Base-by-base conservation (phyloP, 2,329 filamentous ascomycete genomes). In the Scytalidium sp. region DNA sequence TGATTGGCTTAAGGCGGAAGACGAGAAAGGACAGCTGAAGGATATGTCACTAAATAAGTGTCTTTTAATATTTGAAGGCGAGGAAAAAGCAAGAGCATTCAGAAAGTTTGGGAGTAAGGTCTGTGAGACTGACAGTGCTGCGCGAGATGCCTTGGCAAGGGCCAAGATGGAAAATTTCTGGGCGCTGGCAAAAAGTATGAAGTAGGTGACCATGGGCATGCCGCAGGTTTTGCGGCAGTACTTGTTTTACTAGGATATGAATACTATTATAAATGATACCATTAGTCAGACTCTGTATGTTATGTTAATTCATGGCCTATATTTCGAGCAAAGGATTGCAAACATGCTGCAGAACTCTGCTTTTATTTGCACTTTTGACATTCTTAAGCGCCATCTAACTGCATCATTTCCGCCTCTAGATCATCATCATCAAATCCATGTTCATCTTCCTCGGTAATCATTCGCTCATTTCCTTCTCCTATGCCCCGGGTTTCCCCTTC, bases 111-210 rank as follows among this genome's bases (percentile, higher is more conserved):
- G 87, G 2, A 91, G 85, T 55, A 87, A 90, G 65, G 84, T 94
- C n/a, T 96, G 91, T 68, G 94, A 97, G 70, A 93, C 89, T 2
- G 94, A 99, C 66, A 81, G 85, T 10, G 88, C 95, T 64, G 94
- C 93, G 4, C 87, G 89, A 65, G 90, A 96, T 59, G 78, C 85
- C 19, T 70, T 99, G 54, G 73, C 83, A 11, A 81, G 90, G 58
- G 83, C 84, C 5, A 97, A 96, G 75, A 88, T 97, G 80, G 93
- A 97, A 61, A 96, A 87, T 61, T 93, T 99, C 64, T 99, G 94
- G 94, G 87, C 87, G 9, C 71, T 94, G 59, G 93, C 92, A 0
- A 96, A 95, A 75, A 89, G 67, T 15, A 61, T 65, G 58, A 60
- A 60, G 36, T 65, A 60, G 45, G 25, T n/a, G 13, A n/a, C 9